Evolutionary conservation across 2,329 filamentous ascomycete genomes (phyloP).

Genomic region (Fusarium nematophilum): DNA sequence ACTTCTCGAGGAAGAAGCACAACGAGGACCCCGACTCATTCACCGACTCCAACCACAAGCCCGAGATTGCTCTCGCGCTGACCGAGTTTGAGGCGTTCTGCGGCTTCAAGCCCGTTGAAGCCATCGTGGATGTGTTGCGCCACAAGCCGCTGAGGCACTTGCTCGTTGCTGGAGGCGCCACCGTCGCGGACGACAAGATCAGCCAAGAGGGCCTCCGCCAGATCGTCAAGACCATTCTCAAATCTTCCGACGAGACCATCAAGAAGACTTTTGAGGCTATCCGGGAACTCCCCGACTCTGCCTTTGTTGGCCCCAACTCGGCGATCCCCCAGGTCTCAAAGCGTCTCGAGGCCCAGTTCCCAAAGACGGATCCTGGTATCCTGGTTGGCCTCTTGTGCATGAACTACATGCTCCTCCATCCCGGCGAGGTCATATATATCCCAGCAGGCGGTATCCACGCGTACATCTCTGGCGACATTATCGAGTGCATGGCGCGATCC

Average conservation of each 20-base stretch:
- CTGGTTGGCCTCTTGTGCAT: conserved; percentile 78
- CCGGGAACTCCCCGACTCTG: conserved; percentile 54
- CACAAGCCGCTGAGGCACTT: conserved; percentile 50
- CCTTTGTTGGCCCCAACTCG: conserved; percentile 59
- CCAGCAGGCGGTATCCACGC: conserved; percentile 80
- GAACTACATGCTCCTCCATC: conserved; percentile 76
- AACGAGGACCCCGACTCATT: conserved; percentile 72
- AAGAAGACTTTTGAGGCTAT: conserved; percentile 35
- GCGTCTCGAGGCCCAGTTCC: conserved; percentile 73
- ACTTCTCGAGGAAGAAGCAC: conserved; percentile 73
- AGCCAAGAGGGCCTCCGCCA: conserved; percentile 64
- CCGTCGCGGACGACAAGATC: conserved; percentile 50
- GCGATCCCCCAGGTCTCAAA: conserved; percentile 75
- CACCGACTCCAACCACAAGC: conserved; percentile 81
- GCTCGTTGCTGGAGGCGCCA: conserved; percentile 24
- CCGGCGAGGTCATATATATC: conserved; percentile 76
- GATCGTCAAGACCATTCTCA: conserved; percentile 63
- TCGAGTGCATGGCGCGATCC: conserved; percentile 82
- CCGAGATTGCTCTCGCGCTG: conserved; percentile 80
- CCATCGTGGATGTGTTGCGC: conserved; percentile 69
- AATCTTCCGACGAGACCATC: conserved; percentile 57
- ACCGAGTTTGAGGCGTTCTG: conserved; percentile 80
- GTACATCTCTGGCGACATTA: conserved; percentile 78
- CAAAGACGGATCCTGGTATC: conserved; percentile 71
- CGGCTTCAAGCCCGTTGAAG: conserved; percentile 74